Conservation (phyloP, 495 filamentous ascomycete genomes). For the Niebla homalea region DNA sequence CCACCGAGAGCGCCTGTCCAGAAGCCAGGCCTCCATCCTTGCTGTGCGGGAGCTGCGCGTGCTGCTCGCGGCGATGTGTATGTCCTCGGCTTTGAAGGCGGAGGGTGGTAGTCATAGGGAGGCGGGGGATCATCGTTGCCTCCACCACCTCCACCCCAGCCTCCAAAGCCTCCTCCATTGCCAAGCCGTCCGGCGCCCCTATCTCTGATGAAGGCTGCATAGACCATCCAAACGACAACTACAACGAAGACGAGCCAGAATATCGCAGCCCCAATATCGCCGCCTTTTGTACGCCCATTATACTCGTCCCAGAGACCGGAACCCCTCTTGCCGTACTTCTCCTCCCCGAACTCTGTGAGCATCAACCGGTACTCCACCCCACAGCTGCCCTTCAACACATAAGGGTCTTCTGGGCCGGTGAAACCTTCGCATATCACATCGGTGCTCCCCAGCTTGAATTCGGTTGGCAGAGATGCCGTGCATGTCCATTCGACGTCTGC, state of each 20-base stretch:
- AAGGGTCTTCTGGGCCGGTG: slow-evolving; percentile 55
- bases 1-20: slow-evolving; percentile 68
- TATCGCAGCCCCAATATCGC: slow-evolving; percentile 14
- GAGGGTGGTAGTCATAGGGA: slow-evolving; percentile 44
- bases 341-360: slow-evolving; percentile 69
- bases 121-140: slow-evolving; percentile 44
- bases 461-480: slow-evolving; percentile 58
- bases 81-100: slow-evolving; percentile 39
- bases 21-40: slow-evolving; percentile 74
- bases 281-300: slow-evolving; percentile 7
- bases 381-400: slow-evolving; percentile 79
- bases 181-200: background rate
- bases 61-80: slow-evolving; percentile 21
- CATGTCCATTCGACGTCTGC: slow-evolving; percentile 85
- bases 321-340: slow-evolving; percentile 41
- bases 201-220: slow-evolving; percentile 12
- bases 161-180: slow-evolving; percentile 32
- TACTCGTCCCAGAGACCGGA: slow-evolving; percentile 3
- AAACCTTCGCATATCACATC: slow-evolving; percentile 95
- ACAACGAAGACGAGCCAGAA: slow-evolving; percentile 39
- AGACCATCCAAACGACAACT: slow-evolving; percentile 25
- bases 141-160: slow-evolving; percentile 36
- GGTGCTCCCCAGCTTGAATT: slow-evolving; percentile 80
- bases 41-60: slow-evolving; percentile 17
- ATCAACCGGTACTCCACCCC: slow-evolving; percentile 82